Conservation (phyloP, 768 basidiomycete species). For the Sporobolomyces phaffii region DNA sequence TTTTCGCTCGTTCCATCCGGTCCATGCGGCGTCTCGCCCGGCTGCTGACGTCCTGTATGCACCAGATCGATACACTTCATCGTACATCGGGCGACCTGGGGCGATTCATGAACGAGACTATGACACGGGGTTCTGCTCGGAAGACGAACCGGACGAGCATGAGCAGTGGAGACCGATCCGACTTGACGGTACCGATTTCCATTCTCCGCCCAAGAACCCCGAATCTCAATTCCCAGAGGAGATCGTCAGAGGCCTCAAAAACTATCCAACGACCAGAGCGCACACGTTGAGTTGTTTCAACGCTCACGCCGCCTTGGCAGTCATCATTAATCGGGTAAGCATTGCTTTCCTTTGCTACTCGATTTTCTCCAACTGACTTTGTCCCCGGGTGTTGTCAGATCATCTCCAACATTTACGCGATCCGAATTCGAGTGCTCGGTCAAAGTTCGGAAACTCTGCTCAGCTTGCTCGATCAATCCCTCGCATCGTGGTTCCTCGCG, state of each 20-base stretch:
- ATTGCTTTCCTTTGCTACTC: background rate
- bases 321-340: constrained; percentile 40
- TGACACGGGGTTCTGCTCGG: constrained; percentile 43
- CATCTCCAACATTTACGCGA: constrained; percentile 44
- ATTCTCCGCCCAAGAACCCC: constrained; percentile 16
- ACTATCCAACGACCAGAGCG: constrained; percentile 19
- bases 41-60: background rate
- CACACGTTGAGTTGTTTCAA: constrained; percentile 44
- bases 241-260: constrained; percentile 11
- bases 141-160: constrained; percentile 44
- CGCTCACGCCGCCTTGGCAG: constrained; percentile 40
- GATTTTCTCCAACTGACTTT: too few species aligned
- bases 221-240: constrained; percentile 13
- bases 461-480: constrained; percentile 43
- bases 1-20: too few species aligned
- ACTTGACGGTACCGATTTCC: constrained; percentile 41
- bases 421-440: constrained; percentile 41
- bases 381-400: constrained; percentile 15
- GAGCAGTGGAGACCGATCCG: constrained; percentile 44
- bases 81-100: constrained; percentile 30
- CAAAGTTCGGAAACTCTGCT: constrained; percentile 41
- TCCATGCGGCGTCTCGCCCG: too few species aligned
- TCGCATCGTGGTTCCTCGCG: constrained; percentile 43
- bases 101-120: constrained; percentile 45
- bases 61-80: constrained; percentile 31